Evolutionary conservation across 768 basidiomycete species (phyloP).

Genomic region (Lactarius hatsudake): DNA sequence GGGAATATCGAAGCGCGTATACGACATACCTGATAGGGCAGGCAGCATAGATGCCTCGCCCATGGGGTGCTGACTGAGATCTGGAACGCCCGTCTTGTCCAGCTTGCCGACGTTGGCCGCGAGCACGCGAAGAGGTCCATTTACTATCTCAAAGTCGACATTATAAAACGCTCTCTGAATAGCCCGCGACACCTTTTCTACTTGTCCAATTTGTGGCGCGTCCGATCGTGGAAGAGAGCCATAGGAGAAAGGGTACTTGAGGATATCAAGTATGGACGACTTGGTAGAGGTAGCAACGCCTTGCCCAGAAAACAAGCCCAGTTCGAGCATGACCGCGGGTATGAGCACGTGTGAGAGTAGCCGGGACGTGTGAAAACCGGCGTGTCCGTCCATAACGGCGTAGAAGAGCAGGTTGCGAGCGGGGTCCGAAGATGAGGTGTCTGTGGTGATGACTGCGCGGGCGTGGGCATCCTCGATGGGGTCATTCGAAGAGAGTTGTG

Average conservation of each 20-base stretch:
- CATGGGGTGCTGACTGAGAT: constrained; percentile 68
- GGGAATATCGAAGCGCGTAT: background rate
- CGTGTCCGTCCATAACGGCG: constrained; percentile 89
- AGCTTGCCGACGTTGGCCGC: constrained; percentile 52
- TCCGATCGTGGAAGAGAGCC: constrained; percentile 27
- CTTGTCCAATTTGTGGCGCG: constrained; percentile 44
- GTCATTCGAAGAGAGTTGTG: constrained; percentile 78
- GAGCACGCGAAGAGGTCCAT: constrained; percentile 72
- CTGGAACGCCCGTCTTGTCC: constrained; percentile 53
- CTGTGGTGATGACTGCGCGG: constrained; percentile 61
- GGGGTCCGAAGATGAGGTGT: constrained; percentile 54
- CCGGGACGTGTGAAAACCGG: constrained; percentile 78
- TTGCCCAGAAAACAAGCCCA: constrained; percentile 51
- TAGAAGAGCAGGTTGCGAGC: constrained; percentile 81
- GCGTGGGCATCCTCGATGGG: constrained; percentile 90
- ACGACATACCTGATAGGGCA: constrained; percentile 68
- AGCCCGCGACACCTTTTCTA: constrained; percentile 56
- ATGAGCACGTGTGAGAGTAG: constrained; percentile 83
- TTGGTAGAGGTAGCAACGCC: constrained; percentile 32
- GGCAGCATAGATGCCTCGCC: constrained; percentile 73
- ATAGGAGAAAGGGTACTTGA: constrained; percentile 40
- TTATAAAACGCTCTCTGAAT: constrained; percentile 75
- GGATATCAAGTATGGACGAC: constrained; percentile 35
- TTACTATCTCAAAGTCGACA: constrained; percentile 82
- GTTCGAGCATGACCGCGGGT: constrained; percentile 76